Base-by-base conservation (phyloP, 1,284 basidiomycete genomes). In the Inonotus hispidus region DNA sequence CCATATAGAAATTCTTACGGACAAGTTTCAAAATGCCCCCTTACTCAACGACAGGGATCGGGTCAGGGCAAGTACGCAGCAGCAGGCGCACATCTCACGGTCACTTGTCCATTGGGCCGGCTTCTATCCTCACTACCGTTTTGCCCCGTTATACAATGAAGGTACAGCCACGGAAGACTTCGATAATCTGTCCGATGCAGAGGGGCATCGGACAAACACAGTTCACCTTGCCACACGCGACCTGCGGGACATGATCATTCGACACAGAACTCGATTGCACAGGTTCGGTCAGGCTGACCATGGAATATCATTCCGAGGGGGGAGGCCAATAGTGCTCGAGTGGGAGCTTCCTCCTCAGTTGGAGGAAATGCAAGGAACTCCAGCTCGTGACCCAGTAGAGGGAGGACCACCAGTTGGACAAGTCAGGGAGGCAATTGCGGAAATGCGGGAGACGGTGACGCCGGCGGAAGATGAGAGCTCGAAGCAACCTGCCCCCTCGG, bases 81-180 rank as follows among this genome's bases (percentile, higher is more conserved):
- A 58, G 37, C 43, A 32, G 14, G 32, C 43, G 10, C 55, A 23
- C 39, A 11, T 58, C 8, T 21, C 37, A 8, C 60, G 32, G 13
- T 35, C 49, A 13, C 32, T 62, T 32, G 21, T 58, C 39, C 23
- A 14, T 8, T 62, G 60, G 60, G 56, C 55, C 19, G 60, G 60
- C n/a, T 62, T 62, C 56, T 57, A 58, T 37, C 47, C 60, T 3
- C 37, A 39, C 19, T 57, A 62, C 39, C 29, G 45, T 21, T 62
- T 62, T 47, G 19, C 23, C 23, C 21, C 38, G 8, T n/a, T n/a
- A n/a, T 35, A 32, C 8, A 14, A 23, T 3, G 25, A 23, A n/a
- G 47, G 43, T 10, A 29, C 10, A n/a, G 50, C 16, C 13, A 13
- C 32, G n/a, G 29, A 52, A 14, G n/a, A 6, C 32, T 21, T 16